Base-by-base conservation (phyloP, 2,329 filamentous ascomycete genomes). In the Aspergillus floridensis region DNA sequence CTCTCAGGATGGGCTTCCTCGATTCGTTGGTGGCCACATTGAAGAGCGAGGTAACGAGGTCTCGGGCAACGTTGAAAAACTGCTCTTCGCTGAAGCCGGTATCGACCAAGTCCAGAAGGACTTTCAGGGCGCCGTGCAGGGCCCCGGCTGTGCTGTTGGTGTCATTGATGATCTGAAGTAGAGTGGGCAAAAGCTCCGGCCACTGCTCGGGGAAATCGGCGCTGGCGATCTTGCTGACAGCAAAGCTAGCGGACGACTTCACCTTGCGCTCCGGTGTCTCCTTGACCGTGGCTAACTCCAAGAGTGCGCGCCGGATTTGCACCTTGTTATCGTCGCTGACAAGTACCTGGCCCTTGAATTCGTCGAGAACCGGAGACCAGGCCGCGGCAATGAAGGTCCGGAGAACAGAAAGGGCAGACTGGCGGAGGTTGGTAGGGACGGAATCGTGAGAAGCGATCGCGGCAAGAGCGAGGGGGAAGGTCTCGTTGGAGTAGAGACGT, bases 121-220 rank as follows among this genome's bases (percentile, higher is more conserved):
- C 92, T 73, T 90, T 90, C 61, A 99, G 81, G 8, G 93, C 91
- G 55, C 95, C 95, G 74, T 97, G 92, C 53, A 97, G 81, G 72
- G 96, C 92, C 50, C 82, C 80, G 69, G 96, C 91, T 63, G 82
- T 87, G 62, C 91, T 92, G 56, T 82, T 84, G 56, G 89, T 86
- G 57, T 77, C 72, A 48, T 74, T 75, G 69, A 98, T 90, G 53
- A 93, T 83, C 48, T 85, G 84, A 62, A 99, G 84, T 47, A 98
- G 82, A 35, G 87, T 85, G 22, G 92, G 91, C 31, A 99, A 86
- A 48, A 99, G 85, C 65, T 86, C 85, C n/a, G 93, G 92, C 95
- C 95, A 99, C 70, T 93, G 85, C 61, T 97, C 92, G 56, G 95
- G 95, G 72, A 96, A 98, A 79, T 99, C 95, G 70, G 88, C 86